phyloP scores from a whole-genome alignment of 129 eudicot species.

The Ambrosia artemisiifolia region DNA sequence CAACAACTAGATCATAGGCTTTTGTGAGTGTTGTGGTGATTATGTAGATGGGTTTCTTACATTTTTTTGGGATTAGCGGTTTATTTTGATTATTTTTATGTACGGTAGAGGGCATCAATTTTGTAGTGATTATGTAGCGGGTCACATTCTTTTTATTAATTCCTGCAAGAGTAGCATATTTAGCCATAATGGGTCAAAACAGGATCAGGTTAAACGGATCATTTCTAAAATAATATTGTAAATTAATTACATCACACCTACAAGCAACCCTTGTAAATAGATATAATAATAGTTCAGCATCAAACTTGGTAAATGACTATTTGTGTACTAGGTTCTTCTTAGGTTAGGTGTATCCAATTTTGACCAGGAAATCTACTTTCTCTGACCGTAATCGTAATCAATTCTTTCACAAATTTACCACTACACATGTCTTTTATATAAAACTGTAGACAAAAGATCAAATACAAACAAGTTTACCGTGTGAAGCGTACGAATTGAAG shows the following conservation, averaged over 20 bases:
- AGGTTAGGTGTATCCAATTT: conserved; percentile 19
- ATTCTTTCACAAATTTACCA: background rate
- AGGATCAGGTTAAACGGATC: background rate
- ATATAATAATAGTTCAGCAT: background rate
- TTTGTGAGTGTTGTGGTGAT: conserved; percentile 19
- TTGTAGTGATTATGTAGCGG: background rate
- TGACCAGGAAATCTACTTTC: conserved; percentile 1
- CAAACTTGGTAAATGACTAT: conserved; percentile 7
- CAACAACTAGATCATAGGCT: conserved; percentile 14
- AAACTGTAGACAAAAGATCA: background rate
- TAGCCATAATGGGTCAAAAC: conserved; percentile 3
- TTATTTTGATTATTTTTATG: conserved; percentile 8
- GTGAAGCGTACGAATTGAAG: too few species aligned
- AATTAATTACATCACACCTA: conserved; percentile 18
- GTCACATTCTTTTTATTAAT: background rate
- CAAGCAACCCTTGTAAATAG: background rate
- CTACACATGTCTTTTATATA: background rate
- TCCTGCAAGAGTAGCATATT: background rate
- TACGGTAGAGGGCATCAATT: background rate
- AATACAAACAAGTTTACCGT: too few species aligned
- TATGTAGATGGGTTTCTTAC: conserved; percentile 3
- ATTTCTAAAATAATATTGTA: background rate
- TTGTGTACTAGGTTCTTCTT: background rate
- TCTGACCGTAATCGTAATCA: background rate
- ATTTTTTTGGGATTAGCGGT: background rate